Percentiles rank a stretch among this genome's conserved stretches.
Evolutionary conservation across 2,329 filamentous ascomycete genomes (phyloP).

Genomic region (Cercospora sp.): DNA sequence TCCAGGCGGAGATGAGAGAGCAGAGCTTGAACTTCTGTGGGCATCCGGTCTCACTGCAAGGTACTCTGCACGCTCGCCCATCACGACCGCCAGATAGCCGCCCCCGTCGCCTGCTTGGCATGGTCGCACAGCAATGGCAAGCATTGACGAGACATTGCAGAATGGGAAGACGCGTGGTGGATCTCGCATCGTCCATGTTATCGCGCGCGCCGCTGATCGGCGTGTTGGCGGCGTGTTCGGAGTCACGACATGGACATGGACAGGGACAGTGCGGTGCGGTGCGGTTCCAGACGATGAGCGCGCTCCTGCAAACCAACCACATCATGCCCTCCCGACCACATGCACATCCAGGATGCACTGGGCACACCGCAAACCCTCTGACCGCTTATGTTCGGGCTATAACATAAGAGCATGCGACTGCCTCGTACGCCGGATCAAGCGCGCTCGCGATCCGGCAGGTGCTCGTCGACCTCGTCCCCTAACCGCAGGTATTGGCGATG

Average conservation of each 20-base stretch:
- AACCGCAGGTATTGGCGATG: slow-evolving; percentile 11
- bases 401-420: slow-evolving; percentile 1
- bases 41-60: not conserved
- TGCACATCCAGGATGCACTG: slow-evolving; percentile 7
- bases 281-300: not conserved
- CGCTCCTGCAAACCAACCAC: not conserved
- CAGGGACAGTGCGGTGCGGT: not conserved
- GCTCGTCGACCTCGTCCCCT: slow-evolving; percentile 5
- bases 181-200: not conserved
- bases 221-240: not conserved
- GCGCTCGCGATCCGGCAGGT: slow-evolving; percentile 1
- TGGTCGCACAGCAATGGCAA: not conserved
- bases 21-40: not conserved
- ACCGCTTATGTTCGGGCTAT: slow-evolving; percentile 13
- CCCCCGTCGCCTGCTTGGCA: not conserved
- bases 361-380: not conserved
- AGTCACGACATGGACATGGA: not conserved
- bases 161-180: not conserved
- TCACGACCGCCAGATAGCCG: not conserved
- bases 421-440: slow-evolving; percentile 1
- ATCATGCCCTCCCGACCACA: not conserved
- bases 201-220: not conserved
- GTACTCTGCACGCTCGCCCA: not conserved
- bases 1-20: not conserved
- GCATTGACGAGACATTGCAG: not conserved